Conservation (phyloP, 148 eudicot genomes). For the Nepenthes mirabilis region DNA sequence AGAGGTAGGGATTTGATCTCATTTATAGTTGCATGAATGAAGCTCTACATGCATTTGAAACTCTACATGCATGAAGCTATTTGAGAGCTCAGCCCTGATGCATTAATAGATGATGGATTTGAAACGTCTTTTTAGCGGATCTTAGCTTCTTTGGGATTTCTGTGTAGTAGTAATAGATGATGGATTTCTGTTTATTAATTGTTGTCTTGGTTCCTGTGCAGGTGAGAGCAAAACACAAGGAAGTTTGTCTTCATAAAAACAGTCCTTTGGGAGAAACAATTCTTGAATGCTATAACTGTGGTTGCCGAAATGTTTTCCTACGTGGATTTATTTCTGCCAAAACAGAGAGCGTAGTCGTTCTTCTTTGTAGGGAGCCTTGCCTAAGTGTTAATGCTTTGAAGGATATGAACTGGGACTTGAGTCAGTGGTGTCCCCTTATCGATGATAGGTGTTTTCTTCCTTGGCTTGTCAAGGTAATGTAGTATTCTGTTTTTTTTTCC, state of each 20-base stretch:
- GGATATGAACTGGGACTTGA: constrained; percentile 99
- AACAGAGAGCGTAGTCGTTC: constrained; percentile 94
- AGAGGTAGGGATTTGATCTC: too few relatives aligned
- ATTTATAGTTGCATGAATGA: too few relatives aligned
- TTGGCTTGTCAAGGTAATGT: constrained; percentile 88
- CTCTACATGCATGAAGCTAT: too few relatives aligned
- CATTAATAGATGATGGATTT: too few relatives aligned
- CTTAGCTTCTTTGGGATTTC: too few relatives aligned
- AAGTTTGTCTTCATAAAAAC: constrained; percentile 96
- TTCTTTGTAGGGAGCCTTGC: constrained; percentile 96
- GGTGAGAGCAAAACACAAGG: constrained; percentile 99
- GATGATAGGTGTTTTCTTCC: constrained; percentile 97
- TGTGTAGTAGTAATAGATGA: too few relatives aligned
- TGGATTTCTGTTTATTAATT: too few relatives aligned
- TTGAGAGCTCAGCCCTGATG: too few relatives aligned
- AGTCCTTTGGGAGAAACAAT: constrained; percentile 98
- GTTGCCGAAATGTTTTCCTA: constrained; percentile 92
- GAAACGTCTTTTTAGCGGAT: too few relatives aligned
- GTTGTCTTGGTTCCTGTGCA: constrained; percentile 10
- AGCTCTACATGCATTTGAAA: too few relatives aligned
- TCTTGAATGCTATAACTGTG: constrained; percentile 97
- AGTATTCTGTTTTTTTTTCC: not conserved
- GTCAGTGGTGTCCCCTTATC: too few relatives aligned
- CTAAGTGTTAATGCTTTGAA: constrained; percentile 79
- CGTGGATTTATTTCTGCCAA: constrained; percentile 97